These are phyloP conservation scores for Chrysosporium keratinophilum DNA, from an alignment of 2,329 filamentous ascomycete genomes.

Conservation along the genomic window DNA sequence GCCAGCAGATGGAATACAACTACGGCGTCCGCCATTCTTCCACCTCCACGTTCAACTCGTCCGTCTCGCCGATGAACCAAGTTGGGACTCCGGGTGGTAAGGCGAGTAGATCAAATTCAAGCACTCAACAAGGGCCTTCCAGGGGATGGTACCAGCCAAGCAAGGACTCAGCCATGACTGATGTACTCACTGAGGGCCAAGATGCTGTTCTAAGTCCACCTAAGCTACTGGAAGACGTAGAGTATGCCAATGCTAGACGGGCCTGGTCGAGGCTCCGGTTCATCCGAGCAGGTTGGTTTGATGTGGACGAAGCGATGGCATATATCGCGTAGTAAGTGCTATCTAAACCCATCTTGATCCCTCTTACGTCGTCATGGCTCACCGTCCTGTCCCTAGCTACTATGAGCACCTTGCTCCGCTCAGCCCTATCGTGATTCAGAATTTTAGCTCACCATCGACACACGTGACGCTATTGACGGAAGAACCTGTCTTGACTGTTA, in stretches of 20 bases:
- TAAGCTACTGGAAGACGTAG: constrained; percentile 26
- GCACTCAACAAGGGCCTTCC: constrained; percentile 30
- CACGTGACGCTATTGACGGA: constrained; percentile 74
- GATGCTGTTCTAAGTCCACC: constrained; percentile 13
- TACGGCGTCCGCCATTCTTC: constrained; percentile 31
- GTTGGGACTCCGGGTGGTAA: constrained; percentile 27
- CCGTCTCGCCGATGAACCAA: constrained; percentile 30
- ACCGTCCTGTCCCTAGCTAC: constrained; percentile 48
- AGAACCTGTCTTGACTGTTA: constrained; percentile 86
- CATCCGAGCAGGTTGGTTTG: constrained; percentile 95
- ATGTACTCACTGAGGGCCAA: constrained; percentile 10
- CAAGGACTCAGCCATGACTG: constrained; percentile 7
- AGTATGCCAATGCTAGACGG: constrained; percentile 56
- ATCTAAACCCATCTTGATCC: constrained; percentile 12
- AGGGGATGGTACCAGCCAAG: constrained; percentile 38
- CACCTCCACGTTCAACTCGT: constrained; percentile 30
- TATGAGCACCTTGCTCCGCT: constrained; percentile 84
- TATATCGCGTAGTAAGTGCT: constrained; percentile 76
- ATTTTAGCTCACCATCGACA: constrained; percentile 70
- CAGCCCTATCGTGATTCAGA: constrained; percentile 85
- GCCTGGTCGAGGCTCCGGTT: constrained; percentile 92
- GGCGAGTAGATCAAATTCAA: constrained; percentile 27
- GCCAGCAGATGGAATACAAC: constrained; percentile 41
- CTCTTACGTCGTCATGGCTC: constrained; percentile 16
- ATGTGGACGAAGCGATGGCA: constrained; percentile 78